phyloP scores from a whole-genome alignment of 2,329 filamentous ascomycete genomes.

The Zymoseptoria passerinii region DNA sequence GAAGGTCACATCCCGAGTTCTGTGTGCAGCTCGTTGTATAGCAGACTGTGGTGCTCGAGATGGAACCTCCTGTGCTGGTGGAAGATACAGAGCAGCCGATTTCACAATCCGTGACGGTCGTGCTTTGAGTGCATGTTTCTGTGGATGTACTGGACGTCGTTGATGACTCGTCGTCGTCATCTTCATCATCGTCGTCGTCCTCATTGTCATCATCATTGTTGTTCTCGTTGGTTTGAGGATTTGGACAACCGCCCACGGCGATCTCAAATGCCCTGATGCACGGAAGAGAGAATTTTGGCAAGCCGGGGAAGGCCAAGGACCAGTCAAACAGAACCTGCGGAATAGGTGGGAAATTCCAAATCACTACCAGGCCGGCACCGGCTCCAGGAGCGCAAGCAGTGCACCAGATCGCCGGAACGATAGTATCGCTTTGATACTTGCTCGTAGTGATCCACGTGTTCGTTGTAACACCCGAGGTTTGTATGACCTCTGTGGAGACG shows the following conservation, averaged over 20 bases:
- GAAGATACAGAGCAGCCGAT: slow-evolving; percentile 8
- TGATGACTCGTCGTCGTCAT: not conserved
- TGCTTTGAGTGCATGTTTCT: slow-evolving; percentile 4
- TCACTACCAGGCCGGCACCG: slow-evolving; percentile 2
- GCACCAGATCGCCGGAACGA: slow-evolving; percentile 7
- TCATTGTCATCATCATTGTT: slow-evolving; percentile 1
- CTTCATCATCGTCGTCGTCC: not conserved
- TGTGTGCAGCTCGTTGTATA: slow-evolving; percentile 6
- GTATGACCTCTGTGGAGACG: slow-evolving; percentile 7
- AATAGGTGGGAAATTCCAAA: slow-evolving; percentile 7
- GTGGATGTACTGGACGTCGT: slow-evolving; percentile 1
- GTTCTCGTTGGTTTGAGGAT: slow-evolving; percentile 3
- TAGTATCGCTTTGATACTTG: slow-evolving; percentile 4
- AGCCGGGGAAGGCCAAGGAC: slow-evolving; percentile 5
- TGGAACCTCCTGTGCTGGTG: not conserved
- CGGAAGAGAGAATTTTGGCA: slow-evolving; percentile 7
- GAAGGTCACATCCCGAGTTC: slow-evolving; percentile 2
- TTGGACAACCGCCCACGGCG: slow-evolving; percentile 6
- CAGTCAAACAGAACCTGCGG: slow-evolving; percentile 3
- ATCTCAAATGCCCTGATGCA: slow-evolving; percentile 10
- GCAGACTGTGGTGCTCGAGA: slow-evolving; percentile 6
- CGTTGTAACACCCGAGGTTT: slow-evolving; percentile 1
- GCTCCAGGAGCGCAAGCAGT: slow-evolving; percentile 1
- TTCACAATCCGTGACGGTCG: slow-evolving; percentile 7
- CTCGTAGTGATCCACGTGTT: slow-evolving; percentile 9